These are phyloP conservation scores for Penicillium fuscoglaucum DNA, from an alignment of 2,329 filamentous ascomycete species.

Conservation along the genomic window DNA sequence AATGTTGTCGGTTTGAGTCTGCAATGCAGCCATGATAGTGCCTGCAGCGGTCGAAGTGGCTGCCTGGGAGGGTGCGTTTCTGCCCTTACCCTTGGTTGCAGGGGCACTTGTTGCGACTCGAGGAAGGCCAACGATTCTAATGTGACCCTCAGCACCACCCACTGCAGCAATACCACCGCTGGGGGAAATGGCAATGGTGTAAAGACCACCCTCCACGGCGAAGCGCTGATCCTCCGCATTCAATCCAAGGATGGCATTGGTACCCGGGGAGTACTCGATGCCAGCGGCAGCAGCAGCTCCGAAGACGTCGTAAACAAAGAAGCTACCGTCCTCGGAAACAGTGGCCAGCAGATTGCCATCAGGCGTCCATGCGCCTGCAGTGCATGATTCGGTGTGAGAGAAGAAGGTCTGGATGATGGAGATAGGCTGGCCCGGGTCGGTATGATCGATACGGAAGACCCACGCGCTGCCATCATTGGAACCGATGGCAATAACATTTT, in stretches of 20 bases:
- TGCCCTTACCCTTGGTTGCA: slow-evolving; percentile 54
- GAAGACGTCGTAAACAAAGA: slow-evolving; percentile 93
- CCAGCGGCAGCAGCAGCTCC: slow-evolving; percentile 70
- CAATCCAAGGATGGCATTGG: slow-evolving; percentile 70
- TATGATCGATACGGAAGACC: slow-evolving; percentile 83
- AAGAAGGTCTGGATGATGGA: slow-evolving; percentile 90
- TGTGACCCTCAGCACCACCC: slow-evolving; percentile 81
- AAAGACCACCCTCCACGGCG: slow-evolving; percentile 85
- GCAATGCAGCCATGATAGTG: slow-evolving; percentile 77
- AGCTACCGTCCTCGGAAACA: slow-evolving; percentile 80
- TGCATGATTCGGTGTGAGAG: slow-evolving; percentile 81
- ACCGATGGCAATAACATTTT: slow-evolving; percentile 83
- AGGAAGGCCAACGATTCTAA: slow-evolving; percentile 83
- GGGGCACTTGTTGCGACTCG: slow-evolving; percentile 51
- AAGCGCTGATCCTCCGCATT: slow-evolving; percentile 86
- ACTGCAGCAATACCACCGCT: slow-evolving; percentile 77
- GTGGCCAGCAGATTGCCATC: slow-evolving; percentile 86
- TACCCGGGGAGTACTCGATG: slow-evolving; percentile 55
- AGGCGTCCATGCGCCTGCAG: slow-evolving; percentile 85
- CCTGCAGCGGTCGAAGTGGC: slow-evolving; percentile 54
- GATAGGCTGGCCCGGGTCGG: slow-evolving; percentile 62
- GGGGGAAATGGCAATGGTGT: slow-evolving; percentile 81
- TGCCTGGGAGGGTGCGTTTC: slow-evolving; percentile 42
- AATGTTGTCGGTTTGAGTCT: slow-evolving; percentile 75
- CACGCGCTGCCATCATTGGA: slow-evolving; percentile 90